A percentile compares a stretch with the other conserved stretches of the same genome.
phyloP scores from a whole-genome alignment of 148 eudicot species.

The Rheum nobile region DNA sequence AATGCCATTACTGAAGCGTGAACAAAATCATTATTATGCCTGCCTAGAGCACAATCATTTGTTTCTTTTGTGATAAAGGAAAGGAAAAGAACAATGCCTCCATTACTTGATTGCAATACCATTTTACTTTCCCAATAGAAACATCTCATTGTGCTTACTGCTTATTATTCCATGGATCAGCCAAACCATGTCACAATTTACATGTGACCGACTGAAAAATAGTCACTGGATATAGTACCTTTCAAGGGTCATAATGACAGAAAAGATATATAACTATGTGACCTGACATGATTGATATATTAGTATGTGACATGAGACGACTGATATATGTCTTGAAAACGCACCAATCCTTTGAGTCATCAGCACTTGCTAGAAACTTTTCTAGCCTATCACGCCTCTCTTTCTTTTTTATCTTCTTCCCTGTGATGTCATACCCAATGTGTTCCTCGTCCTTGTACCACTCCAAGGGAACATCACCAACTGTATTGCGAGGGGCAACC shows the following conservation, averaged over 20 bases:
- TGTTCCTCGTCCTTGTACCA: slow-evolving; percentile 95
- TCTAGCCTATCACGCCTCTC: slow-evolving; percentile 58
- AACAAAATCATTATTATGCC: not conserved
- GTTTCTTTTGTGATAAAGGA: not conserved
- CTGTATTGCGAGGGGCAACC: slow-evolving; percentile 91
- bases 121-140: not conserved
- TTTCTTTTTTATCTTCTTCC: slow-evolving; percentile 87
- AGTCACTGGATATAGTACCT: not conserved
- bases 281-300: not conserved
- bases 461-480: slow-evolving; percentile 85
- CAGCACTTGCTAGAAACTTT: slow-evolving; percentile 55
- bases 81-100: not conserved
- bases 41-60: not conserved
- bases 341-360: slow-evolving; percentile 76
- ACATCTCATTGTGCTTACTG: not conserved
- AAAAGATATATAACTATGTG: not conserved
- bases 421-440: slow-evolving; percentile 78
- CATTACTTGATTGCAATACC: not conserved
- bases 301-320: not conserved
- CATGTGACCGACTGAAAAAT: not conserved
- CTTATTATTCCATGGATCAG: not conserved
- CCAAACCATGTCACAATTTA: not conserved
- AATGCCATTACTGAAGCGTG: not conserved
- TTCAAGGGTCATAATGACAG: not conserved
- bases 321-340: slow-evolving; percentile 3